phyloP scores from a whole-genome alignment of 2,329 filamentous ascomycete genomes.

The Tolypocladium tundrense region DNA sequence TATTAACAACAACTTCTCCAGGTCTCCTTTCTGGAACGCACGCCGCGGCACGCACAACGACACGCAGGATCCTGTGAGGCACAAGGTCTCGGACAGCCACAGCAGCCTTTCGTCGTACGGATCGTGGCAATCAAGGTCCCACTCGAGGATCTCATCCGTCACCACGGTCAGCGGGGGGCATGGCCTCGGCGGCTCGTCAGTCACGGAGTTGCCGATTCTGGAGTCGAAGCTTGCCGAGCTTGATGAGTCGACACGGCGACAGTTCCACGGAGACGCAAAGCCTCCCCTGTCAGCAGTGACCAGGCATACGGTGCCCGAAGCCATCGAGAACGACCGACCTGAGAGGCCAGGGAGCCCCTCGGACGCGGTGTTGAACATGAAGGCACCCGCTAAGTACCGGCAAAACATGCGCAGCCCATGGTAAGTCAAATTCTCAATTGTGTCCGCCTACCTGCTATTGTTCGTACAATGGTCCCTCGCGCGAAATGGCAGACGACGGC shows the following conservation, averaged over 20 bases:
- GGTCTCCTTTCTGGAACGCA: slow-evolving; percentile 3
- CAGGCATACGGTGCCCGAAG: neutral
- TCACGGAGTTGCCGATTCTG: slow-evolving; percentile 25
- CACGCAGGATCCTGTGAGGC: slow-evolving; percentile 7
- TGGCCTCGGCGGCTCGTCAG: slow-evolving; percentile 18
- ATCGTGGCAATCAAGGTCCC: slow-evolving; percentile 34
- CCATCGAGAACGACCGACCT: neutral
- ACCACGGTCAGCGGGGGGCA: slow-evolving; percentile 37
- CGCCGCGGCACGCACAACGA: neutral
- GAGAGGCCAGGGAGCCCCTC: slow-evolving; percentile 9
- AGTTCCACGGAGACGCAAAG: slow-evolving; percentile 1
- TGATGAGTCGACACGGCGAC: slow-evolving; percentile 8
- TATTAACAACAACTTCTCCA: neutral
- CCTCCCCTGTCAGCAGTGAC: neutral
- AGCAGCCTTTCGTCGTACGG: slow-evolving; percentile 42
- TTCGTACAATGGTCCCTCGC: neutral
- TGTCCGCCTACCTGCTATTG: neutral
- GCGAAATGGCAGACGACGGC: neutral
- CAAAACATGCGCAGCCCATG: neutral
- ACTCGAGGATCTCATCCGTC: slow-evolving; percentile 44
- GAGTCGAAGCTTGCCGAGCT: slow-evolving; percentile 24
- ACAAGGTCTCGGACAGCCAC: slow-evolving; percentile 35
- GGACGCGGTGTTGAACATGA: slow-evolving; percentile 15
- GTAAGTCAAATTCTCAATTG: slow-evolving; percentile 2
- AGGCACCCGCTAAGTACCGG: neutral